Base-by-base conservation (phyloP, 441 rosid genomes). In the Francoa sonchifolia region DNA sequence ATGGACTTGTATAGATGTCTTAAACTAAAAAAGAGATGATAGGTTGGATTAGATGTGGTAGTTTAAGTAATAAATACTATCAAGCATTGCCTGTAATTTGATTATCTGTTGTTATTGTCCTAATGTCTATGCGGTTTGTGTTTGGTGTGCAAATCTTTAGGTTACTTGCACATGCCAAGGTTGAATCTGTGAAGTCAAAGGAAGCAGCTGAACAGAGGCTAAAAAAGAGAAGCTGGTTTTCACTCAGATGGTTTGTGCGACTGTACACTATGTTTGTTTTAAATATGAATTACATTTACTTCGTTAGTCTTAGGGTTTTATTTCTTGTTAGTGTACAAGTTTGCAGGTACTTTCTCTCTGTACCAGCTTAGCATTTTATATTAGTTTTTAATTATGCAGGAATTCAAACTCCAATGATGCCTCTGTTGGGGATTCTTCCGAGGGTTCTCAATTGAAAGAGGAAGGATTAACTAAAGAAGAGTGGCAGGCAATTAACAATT, bases 101-200 rank as follows among this genome's bases (percentile, higher is more conserved):
- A 12, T 15, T 30, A n/a, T 10, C 3, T 27, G 8, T 16, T 28
- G 2, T 17, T 13, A 37, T 15, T 42, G 22, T 48, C 37, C 29
- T 39, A 29, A 47, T 38, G 17, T 32, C 17, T 53, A 19, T 23
- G 11, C 29, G 1, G 36, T 47, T 39, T 34, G 44, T 44, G 19
- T 62, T 21, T 57, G 51, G 42, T 58, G 48, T 52, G 25, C 64
- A 47, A 37, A 43, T 37, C 23, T 55, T 48, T 63, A 92, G 99
- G 92, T 69, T 92, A 50, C 99, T 92, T 63, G 99, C 97, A 47
- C 99, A 92, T 79, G 99, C 94, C 33, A 92, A 83, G 76, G 79
- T 77, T 67, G 97, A 87, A 76, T 81, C 89, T 52, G 82, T 77
- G 32, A 79, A 66, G 50, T 67, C 82, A 9, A 92, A 87, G 73